Evolutionary conservation across 805 yeast species (phyloP), one percentile per base, ranked within the genome.

Genomic region (Lachancea quebecensis): DNA sequence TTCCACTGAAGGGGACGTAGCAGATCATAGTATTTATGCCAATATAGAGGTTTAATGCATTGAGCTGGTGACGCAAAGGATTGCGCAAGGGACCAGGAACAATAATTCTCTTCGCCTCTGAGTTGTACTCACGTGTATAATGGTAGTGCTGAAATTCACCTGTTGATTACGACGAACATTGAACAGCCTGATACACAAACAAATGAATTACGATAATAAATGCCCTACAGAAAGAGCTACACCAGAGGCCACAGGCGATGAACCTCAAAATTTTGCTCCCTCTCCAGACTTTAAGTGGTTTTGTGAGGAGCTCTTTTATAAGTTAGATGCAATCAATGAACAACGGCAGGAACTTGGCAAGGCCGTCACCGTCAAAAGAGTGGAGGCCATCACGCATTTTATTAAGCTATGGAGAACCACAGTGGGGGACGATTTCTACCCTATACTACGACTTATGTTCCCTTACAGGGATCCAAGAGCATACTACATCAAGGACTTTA

Each of bases 351-450:
- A 39, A 9, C 32, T 49, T 18, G 45, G 45, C 2, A 60, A 55
- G 41, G 50, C 64, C 3, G 40, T 49, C 12, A 44, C 55, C 42
- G 39, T 45, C 31, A 50, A 51, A 32, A 59, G 60, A 38, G 44
- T 54, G 5, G 56, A 62, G 16, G 51, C 67, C 1, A 61, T 77
- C 2, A 46, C 54, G 0, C 50, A 53, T 14, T 82, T 79, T 55
- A 65, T 79, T 28, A 56, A 58, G 4, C 58, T 68, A 33, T 82
- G 85, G 83, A 62, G 79, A 32, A 53, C 52, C 12, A 63, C 70
- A 1, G 80, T 81, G 0, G 88, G 88, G 0, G 62, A 70, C 14
- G 74, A 89, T 59, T 71, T 89, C 2, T 80, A 73, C 53, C 90
- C 91, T 0, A 82, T 82, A 1, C 69, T 85, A 12, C 66, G 79